A percentile compares a stretch with the other conserved stretches of the same genome.
phyloP scores from a whole-genome alignment of 164 flowering plant species.

The Vitis riparia region DNA sequence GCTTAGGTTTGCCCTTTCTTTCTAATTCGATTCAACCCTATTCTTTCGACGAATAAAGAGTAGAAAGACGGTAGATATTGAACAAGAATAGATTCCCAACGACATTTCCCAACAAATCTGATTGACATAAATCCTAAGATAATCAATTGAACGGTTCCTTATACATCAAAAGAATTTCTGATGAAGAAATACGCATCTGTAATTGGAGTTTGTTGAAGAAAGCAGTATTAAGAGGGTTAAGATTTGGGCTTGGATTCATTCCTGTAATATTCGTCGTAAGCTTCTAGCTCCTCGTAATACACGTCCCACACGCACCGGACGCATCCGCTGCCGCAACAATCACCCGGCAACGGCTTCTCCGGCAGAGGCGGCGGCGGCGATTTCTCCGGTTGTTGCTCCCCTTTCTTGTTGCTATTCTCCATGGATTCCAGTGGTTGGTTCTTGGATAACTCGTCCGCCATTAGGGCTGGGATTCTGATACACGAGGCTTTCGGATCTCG shows the following conservation, averaged over 20 bases:
- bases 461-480: background rate
- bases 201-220: too few relatives aligned
- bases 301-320: conserved; percentile 95
- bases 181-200: too few relatives aligned
- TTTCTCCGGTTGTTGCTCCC: conserved; percentile 1
- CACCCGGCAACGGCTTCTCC: conserved; percentile 89
- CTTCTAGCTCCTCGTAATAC: conserved; percentile 93
- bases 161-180: too few relatives aligned
- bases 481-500: background rate
- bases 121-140: too few relatives aligned
- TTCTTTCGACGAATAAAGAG: too few relatives aligned
- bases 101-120: too few relatives aligned
- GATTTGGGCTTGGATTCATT: conserved; percentile 9
- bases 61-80: too few relatives aligned
- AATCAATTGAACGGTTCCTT: too few relatives aligned
- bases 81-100: too few relatives aligned
- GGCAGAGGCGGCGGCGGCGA: conserved; percentile 57
- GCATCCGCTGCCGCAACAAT: conserved; percentile 97
- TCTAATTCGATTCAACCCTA: too few relatives aligned
- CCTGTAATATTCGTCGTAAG: conserved; percentile 44
- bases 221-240: background rate
- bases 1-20: too few relatives aligned
- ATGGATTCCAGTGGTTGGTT: background rate
- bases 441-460: background rate
- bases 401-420: background rate